Evolutionary conservation across 2,329 filamentous ascomycete genomes (phyloP).

Genomic region (Stachybotrys chlorohalonatus): DNA sequence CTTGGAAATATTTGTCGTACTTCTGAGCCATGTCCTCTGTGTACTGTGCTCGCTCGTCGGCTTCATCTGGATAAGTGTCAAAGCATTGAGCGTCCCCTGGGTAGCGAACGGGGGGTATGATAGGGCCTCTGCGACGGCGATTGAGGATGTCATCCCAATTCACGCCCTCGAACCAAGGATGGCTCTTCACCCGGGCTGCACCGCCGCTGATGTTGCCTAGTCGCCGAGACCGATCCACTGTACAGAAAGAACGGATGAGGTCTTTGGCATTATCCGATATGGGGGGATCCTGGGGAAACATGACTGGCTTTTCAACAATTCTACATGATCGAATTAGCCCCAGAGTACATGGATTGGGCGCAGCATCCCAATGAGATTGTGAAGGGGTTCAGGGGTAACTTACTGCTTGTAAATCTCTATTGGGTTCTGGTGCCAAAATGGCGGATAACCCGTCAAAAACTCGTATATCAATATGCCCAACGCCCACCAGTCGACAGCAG

Average conservation of each 20-base stretch:
- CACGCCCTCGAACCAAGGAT: constrained; percentile 65
- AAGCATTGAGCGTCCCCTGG: constrained; percentile 74
- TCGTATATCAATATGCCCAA: constrained; percentile 78
- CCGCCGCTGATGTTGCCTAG: constrained; percentile 73
- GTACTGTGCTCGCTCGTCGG: constrained; percentile 55
- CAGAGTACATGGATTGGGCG: not conserved
- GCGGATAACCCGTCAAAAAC: constrained; percentile 75
- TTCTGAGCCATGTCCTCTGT: constrained; percentile 58
- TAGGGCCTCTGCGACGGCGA: constrained; percentile 57
- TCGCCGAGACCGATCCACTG: constrained; percentile 67
- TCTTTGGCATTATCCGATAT: constrained; percentile 63
- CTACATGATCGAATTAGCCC: constrained; percentile 28
- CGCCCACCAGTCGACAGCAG: constrained; percentile 82
- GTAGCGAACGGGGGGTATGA: constrained; percentile 64
- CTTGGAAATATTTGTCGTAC: constrained; percentile 63
- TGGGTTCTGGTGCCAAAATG: constrained; percentile 80
- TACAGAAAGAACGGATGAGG: constrained; percentile 68
- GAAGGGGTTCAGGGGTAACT: constrained; percentile 14
- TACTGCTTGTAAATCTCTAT: constrained; percentile 80
- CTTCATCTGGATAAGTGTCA: constrained; percentile 73
- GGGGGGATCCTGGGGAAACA: constrained; percentile 58
- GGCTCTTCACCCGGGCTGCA: constrained; percentile 60
- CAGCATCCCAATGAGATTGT: not conserved
- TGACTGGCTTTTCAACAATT: constrained; percentile 69
- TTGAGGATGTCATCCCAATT: constrained; percentile 66